Evolutionary conservation across 129 eudicot species (phyloP), one percentile per base, ranked within the genome.

Genomic region (Sambucus nigra): DNA sequence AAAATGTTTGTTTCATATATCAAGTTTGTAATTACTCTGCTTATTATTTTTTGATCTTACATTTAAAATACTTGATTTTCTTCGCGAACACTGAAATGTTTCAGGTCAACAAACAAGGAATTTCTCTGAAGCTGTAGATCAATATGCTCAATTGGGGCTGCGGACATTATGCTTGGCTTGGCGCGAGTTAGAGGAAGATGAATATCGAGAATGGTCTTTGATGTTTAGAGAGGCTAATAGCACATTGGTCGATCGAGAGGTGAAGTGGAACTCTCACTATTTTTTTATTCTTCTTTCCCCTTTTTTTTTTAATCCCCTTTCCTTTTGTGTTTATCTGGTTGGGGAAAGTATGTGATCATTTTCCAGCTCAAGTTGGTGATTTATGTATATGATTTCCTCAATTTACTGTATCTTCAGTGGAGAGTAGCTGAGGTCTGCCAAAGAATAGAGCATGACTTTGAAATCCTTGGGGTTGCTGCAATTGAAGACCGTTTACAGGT

Each of bases 401-500:
- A 42, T 33, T 35, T 26, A 15, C 40, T 24, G 22, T 67, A 52
- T 39, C 20, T 67, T 50, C 64, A 91, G 99, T 79, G 95, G 99
- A 77, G 94, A 58, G 94, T 91, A 20, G 95, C 95, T 28, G 95
- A 91, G 71, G 94, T 91, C 69, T 91, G 99, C 80, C 87, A 91
- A 73, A 72, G 83, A 69, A 63, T 91, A 71, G 99, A 91, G 73
- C 84, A 70, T 60, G 84, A 79, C 48, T 73, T 91, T 38, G 86
- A 91, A 61, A 74, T 91, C 53, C 94, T 91, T 60, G 99, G 99
- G 58, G 95, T 91, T 52, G 95, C 94, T 66, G 99, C 99, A 27
- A 91, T 91, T 63, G 99, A 91, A 72, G 99, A 91, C 73, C 94
- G 88, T 38, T 73, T 91, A 40, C 99, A 91, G 99, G 99, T 77